Conservation (phyloP, 768 basidiomycete genomes). For the Suillus bovinus region DNA sequence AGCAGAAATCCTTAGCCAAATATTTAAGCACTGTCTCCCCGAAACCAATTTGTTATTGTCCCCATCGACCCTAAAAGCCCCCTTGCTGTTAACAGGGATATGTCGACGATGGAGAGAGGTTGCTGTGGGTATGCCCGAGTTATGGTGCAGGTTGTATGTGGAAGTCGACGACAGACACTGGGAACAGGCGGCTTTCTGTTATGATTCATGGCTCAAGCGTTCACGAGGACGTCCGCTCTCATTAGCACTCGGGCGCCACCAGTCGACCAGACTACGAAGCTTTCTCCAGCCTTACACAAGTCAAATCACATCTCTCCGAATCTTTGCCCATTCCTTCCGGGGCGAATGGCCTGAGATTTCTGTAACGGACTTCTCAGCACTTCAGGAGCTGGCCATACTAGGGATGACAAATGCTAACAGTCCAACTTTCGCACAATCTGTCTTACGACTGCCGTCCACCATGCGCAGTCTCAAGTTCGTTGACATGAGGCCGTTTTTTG, state of each 20-base stretch:
- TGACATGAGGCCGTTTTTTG: constrained; percentile 4
- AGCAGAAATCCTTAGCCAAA: constrained; percentile 46
- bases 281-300: constrained; percentile 22
- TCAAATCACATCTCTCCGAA: constrained; percentile 5
- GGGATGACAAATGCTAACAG: neutral
- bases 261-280: constrained; percentile 1
- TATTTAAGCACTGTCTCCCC: constrained; percentile 42
- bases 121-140: constrained; percentile 38
- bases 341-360: neutral
- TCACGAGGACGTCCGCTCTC: constrained; percentile 21
- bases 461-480: neutral
- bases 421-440: constrained; percentile 7
- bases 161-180: constrained; percentile 2
- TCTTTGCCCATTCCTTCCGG: neutral
- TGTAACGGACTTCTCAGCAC: constrained; percentile 13
- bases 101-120: constrained; percentile 45
- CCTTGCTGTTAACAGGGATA: constrained; percentile 42
- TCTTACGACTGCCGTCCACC: constrained; percentile 4
- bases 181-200: constrained; percentile 18
- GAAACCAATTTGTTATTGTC: neutral
- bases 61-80: constrained; percentile 21
- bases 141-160: constrained; percentile 48
- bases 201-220: constrained; percentile 15
- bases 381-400: constrained; percentile 21
- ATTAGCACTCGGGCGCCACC: constrained; percentile 17